Percentiles rank a stretch among this genome's conserved stretches.
Conservation (phyloP, 176 grass and related monocot species). For the Eleusine indica region DNA sequence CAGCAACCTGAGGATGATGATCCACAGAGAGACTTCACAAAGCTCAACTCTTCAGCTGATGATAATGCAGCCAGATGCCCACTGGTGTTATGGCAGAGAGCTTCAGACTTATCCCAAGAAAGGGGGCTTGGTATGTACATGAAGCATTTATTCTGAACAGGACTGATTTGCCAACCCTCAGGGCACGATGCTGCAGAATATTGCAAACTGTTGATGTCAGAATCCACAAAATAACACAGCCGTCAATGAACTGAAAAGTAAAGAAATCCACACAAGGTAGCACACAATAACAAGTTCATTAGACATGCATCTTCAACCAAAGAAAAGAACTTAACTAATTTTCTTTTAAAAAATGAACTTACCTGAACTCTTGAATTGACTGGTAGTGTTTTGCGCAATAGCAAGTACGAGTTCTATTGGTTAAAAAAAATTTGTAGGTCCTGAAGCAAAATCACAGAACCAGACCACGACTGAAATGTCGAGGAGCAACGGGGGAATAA, state of each 20-base stretch:
- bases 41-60: conserved; percentile 70
- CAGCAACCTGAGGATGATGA: conserved; percentile 63
- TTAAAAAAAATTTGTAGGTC: neutral
- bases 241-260: neutral
- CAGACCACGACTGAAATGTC: neutral
- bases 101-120: conserved; percentile 69
- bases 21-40: conserved; percentile 60
- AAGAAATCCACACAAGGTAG: neutral
- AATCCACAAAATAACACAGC: neutral
- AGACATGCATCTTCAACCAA: neutral
- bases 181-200: conserved; percentile 63
- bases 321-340: neutral
- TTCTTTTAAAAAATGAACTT: neutral
- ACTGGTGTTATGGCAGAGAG: conserved; percentile 56
- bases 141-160: conserved; percentile 68
- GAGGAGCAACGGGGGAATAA: neutral
- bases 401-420: neutral
- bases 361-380: neutral
- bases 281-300: neutral
- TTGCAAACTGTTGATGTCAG: neutral
- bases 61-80: conserved; percentile 65
- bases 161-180: conserved; percentile 58
- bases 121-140: conserved; percentile 51
- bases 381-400: neutral
- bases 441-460: neutral